A percentile compares a stretch with the other conserved stretches of the same genome.
These are phyloP conservation scores for Abelmoschus esculentus DNA, from an alignment of 345 rosid genomes.

Conservation along the genomic window DNA sequence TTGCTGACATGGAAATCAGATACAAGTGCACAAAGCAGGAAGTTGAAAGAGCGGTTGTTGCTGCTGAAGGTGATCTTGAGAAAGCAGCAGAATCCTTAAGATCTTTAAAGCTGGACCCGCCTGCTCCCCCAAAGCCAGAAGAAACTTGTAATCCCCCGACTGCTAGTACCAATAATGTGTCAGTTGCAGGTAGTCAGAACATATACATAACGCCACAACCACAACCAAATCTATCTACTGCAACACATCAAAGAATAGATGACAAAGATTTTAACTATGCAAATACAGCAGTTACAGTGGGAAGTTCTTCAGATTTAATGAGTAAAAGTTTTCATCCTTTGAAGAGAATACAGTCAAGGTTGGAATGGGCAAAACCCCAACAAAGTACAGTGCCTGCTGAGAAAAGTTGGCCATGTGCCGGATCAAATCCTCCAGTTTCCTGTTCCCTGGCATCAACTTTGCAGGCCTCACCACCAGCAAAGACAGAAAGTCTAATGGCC, in stretches of 20 bases:
- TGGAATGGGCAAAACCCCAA: conserved; percentile 64
- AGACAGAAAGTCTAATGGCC: conserved; percentile 41
- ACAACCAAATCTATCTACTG: conserved; percentile 18
- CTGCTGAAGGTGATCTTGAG: no score
- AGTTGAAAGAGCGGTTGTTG: conserved; percentile 70
- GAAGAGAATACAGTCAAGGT: conserved; percentile 50
- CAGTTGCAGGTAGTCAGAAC: conserved; percentile 32
- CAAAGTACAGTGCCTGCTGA: conserved; percentile 39
- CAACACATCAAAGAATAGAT: conserved; percentile 48
- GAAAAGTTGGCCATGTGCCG: conserved; percentile 47
- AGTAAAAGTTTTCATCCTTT: conserved; percentile 40
- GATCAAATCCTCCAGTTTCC: conserved; percentile 37
- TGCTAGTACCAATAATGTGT: conserved; percentile 26
- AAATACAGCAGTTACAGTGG: conserved; percentile 28
- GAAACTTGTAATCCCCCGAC: conserved; percentile 50
- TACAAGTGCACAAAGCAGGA: conserved; percentile 66
- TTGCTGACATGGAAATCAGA: conserved; percentile 52
- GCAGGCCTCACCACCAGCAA: conserved; percentile 40
- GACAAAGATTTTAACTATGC: conserved; percentile 56
- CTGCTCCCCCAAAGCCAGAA: conserved; percentile 43
- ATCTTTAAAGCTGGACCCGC: conserved; percentile 41
- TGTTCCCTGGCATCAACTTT: conserved; percentile 48
- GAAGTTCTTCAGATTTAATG: conserved; percentile 28
- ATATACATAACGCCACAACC: conserved; percentile 29
- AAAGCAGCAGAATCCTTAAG: conserved; percentile 18